Evolutionary conservation across 805 yeast species (phyloP), one percentile per base, ranked within the genome.

Genomic region (Candida anglica): DNA sequence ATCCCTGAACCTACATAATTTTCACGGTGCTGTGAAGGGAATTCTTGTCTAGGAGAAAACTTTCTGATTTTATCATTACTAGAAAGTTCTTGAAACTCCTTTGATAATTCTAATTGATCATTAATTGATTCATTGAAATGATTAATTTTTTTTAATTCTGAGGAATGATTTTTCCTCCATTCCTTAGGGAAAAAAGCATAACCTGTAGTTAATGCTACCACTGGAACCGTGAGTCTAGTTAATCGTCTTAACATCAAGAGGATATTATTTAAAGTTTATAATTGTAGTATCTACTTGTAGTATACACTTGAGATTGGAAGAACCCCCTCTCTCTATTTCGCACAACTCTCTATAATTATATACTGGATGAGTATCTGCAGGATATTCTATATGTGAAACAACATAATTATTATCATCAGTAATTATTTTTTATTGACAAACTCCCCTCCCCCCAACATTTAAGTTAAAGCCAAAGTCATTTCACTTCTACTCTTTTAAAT

Each of bases 1-100:
- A 85, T 56, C 0, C 95, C 95, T 32, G 79, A 75, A 0, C 83
- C 79, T 7, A 83, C 86, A 56, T 81, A 83, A 50, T 81, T 74
- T 2, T 52, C 48, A 24, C 70, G 71, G 48, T 82, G 87, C 6
- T 76, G 77, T 28, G 56, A 63, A 0, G 88, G 87, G 26, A 81
- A 53, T 9, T 41, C 37, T 5, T 45, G 27, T 15, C 56, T 46
- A 5, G 49, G 36, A 27, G 38, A 33, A 15, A 40, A 36, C 24
- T 30, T 34, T 6, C 19, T 37, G 13, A 41, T 37, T 1, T 42
- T 19, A 8, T 41, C 29, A 32, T 58, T 43, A 6, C 36, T 26
- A 6, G 31, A 32, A 9, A 58, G 40, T 9, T 29, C 31, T 32
- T 51, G 37, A 41, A 38, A 59, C 17, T 49, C 50, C 3, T 37